Evolutionary conservation across 768 basidiomycete genomes (phyloP).

Genomic region (Podaxis sp.): DNA sequence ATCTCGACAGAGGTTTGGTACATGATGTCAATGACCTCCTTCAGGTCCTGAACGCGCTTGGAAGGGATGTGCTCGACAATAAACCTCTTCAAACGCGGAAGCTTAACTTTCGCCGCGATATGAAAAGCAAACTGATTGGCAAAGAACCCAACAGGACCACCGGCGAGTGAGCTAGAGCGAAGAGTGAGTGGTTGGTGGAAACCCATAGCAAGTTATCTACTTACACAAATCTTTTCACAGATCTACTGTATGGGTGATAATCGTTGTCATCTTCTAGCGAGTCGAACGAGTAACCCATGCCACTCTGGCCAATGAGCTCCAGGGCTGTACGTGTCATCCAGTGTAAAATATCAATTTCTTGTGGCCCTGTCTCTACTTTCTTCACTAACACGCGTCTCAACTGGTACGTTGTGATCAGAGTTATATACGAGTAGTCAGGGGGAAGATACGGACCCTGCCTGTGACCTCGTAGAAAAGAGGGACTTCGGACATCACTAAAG

Average conservation of each 20-base stretch:
- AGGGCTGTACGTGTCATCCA: conserved; percentile 30
- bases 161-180: conserved; percentile 10
- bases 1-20: conserved; percentile 30
- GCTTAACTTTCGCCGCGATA: conserved; percentile 19
- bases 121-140: conserved; percentile 15
- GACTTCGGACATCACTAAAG: conserved; percentile 15
- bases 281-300: conserved; percentile 32
- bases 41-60: conserved; percentile 23
- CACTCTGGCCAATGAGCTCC: conserved; percentile 30
- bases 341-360: conserved; percentile 22
- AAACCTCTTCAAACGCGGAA: conserved; percentile 26
- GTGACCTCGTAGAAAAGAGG: conserved; percentile 28
- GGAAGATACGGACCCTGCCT: conserved; percentile 18
- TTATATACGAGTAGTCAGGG: background rate
- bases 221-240: conserved; percentile 27
- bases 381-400: conserved; percentile 22
- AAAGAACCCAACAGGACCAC: conserved; percentile 13
- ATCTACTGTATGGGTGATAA: conserved; percentile 25
- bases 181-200: background rate
- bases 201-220: conserved; percentile 4
- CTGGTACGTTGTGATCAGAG: conserved; percentile 16
- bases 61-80: conserved; percentile 32
- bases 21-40: conserved; percentile 32
- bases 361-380: conserved; percentile 26
- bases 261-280: conserved; percentile 23